Conservation (phyloP, 1,284 basidiomycete genomes). For the Ustilago trichophora region DNA sequence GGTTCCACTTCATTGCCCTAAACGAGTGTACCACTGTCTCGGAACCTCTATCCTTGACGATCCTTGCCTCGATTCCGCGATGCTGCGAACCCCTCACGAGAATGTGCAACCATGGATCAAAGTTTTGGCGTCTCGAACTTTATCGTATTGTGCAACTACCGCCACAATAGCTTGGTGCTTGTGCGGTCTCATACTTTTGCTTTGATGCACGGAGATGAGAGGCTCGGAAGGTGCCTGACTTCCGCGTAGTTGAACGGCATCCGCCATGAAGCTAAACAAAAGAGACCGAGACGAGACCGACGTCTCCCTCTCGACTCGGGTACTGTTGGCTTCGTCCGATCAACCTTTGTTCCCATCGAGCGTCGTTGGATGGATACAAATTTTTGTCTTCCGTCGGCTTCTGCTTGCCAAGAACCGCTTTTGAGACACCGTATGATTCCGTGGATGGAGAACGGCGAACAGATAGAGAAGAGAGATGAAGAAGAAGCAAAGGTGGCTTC, state of each 20-base stretch:
- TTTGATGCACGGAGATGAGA: conserved; percentile 1
- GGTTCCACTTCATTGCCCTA: not conserved
- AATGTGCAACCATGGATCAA: too few relatives aligned
- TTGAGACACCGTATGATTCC: not conserved
- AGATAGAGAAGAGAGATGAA: not conserved
- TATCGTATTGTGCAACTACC: not conserved
- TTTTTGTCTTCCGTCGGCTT: conserved; percentile 20
- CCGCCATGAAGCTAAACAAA: not conserved
- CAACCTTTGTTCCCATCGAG: conserved; percentile 6
- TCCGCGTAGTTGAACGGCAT: not conserved
- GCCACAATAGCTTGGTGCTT: not conserved
- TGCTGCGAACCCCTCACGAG: too few relatives aligned
- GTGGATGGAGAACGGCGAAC: not conserved
- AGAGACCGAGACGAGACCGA: conserved; percentile 7
- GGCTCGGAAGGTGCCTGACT: not conserved
- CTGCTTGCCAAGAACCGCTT: not conserved
- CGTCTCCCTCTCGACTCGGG: not conserved
- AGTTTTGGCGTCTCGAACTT: conserved; percentile 1
- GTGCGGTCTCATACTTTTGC: not conserved
- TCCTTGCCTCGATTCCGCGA: not conserved
- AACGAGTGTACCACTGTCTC: conserved; percentile 5
- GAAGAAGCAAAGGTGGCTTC: not conserved
- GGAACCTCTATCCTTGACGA: conserved; percentile 2
- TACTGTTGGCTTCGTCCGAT: not conserved
- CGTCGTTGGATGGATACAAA: not conserved